Evolutionary conservation across 2,329 filamentous ascomycete genomes (phyloP).

Genomic region (Alternaria solani): DNA sequence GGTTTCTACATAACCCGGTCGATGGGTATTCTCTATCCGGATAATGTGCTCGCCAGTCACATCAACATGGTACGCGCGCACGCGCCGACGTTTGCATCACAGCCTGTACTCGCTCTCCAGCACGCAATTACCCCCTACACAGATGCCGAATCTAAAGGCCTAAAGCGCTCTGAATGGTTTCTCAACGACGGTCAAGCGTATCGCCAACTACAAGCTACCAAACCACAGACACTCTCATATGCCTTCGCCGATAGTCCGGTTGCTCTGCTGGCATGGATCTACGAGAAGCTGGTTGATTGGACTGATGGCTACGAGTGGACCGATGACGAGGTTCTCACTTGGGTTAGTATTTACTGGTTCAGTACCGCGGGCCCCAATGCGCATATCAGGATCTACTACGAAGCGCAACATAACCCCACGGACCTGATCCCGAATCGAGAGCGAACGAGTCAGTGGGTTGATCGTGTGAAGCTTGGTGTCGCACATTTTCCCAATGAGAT

Average conservation of each 20-base stretch:
- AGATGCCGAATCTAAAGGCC: conserved; percentile 59
- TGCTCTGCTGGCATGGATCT: conserved; percentile 77
- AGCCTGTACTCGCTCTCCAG: conserved; percentile 66
- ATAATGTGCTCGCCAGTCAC: conserved; percentile 66
- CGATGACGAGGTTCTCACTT: conserved; percentile 78
- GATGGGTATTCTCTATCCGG: conserved; percentile 67
- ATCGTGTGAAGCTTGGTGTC: conserved; percentile 60
- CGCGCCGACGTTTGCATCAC: conserved; percentile 50
- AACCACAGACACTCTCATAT: conserved; percentile 77
- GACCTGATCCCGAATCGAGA: conserved; percentile 40
- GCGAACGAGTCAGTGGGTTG: conserved; percentile 53
- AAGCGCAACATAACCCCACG: conserved; percentile 58
- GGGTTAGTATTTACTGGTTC: conserved; percentile 78
- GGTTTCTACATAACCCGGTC: conserved; percentile 70
- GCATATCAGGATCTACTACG: conserved; percentile 76
- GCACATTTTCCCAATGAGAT: conserved; percentile 68
- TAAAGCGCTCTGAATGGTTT: conserved; percentile 67
- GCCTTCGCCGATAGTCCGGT: conserved; percentile 74
- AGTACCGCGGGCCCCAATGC: conserved; percentile 73
- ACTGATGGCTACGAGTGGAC: conserved; percentile 76
- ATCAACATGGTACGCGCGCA: conserved; percentile 66
- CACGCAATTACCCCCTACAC: conserved; percentile 65
- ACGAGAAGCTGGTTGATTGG: conserved; percentile 83
- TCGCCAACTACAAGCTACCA: conserved; percentile 67
- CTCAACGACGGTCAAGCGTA: conserved; percentile 65